Conservation (phyloP, 805 yeast genomes). For the Starmerella riodocensis region DNA sequence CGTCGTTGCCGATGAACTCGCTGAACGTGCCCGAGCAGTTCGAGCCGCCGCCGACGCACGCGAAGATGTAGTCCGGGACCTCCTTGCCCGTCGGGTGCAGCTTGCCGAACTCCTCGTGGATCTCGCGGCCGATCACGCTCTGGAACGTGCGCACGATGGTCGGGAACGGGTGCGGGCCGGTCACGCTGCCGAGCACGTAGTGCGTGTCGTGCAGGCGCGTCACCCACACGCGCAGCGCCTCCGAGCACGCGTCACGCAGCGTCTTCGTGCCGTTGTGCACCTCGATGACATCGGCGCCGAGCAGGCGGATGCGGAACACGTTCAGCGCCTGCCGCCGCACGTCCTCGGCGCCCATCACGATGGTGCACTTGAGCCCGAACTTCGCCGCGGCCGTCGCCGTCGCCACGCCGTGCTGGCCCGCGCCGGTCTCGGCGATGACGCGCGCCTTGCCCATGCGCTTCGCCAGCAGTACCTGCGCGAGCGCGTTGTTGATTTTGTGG, state of each 20-base stretch:
- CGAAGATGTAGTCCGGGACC: slow-evolving; percentile 87
- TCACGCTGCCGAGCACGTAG: slow-evolving; percentile 94
- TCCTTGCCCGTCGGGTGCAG: slow-evolving; percentile 51
- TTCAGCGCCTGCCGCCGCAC: slow-evolving; percentile 96
- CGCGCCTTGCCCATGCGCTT: slow-evolving; percentile 34
- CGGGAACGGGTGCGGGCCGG: slow-evolving; percentile 99
- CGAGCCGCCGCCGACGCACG: slow-evolving; percentile 99
- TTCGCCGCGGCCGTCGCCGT: slow-evolving; percentile 40
- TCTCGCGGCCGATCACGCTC: slow-evolving; percentile 89
- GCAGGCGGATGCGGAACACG: slow-evolving; percentile 90
- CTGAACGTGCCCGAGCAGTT: slow-evolving; percentile 92
- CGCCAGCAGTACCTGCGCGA: slow-evolving; percentile 35
- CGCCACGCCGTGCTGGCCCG: slow-evolving; percentile 42
- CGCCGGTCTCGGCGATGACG: slow-evolving; percentile 39
- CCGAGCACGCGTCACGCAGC: slow-evolving; percentile 93
- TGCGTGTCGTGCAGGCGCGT: slow-evolving; percentile 75
- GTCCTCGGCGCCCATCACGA: slow-evolving; percentile 98
- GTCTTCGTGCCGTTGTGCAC: slow-evolving; percentile 93
- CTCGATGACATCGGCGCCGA: slow-evolving; percentile 91
- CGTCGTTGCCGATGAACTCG: slow-evolving; percentile 72
- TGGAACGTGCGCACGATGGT: slow-evolving; percentile 97
- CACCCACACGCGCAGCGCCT: slow-evolving; percentile 94
- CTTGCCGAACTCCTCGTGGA: slow-evolving; percentile 75
- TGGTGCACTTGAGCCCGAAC: slow-evolving; percentile 82
- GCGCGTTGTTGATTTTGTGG: slow-evolving; percentile 37